These are phyloP conservation scores for Senna siamea DNA, from an alignment of 306 rosid genomes.

Conservation along the genomic window DNA sequence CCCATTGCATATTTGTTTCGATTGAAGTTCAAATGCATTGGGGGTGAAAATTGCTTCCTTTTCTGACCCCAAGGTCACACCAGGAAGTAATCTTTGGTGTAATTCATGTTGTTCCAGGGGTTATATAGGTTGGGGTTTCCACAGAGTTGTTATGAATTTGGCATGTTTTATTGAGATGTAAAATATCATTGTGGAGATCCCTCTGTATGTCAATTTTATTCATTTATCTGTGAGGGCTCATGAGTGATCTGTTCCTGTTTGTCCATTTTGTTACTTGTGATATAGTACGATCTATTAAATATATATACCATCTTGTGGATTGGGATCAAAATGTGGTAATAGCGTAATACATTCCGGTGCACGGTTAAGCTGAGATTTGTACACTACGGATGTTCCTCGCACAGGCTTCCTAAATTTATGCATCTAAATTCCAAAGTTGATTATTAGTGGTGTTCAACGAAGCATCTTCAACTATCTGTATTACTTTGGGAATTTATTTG, in stretches of 20 bases:
- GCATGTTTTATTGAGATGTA: slow-evolving; percentile 43
- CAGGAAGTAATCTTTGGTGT: slow-evolving; percentile 28
- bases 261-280: slow-evolving; percentile 37
- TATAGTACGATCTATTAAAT: slow-evolving; percentile 36
- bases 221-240: slow-evolving; percentile 44
- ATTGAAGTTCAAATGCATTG: slow-evolving; percentile 37
- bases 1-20: slow-evolving; percentile 29
- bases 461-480: not conserved
- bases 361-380: slow-evolving; percentile 25
- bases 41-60: slow-evolving; percentile 29
- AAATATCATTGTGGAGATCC: slow-evolving; percentile 41
- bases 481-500: too few species aligned
- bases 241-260: slow-evolving; percentile 29
- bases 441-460: too few species aligned
- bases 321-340: slow-evolving; percentile 53
- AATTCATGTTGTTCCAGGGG: slow-evolving; percentile 33
- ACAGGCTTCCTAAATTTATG: slow-evolving; percentile 38
- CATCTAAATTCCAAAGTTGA: not conserved
- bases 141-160: slow-evolving; percentile 23
- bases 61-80: slow-evolving; percentile 28
- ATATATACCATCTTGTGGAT: slow-evolving; percentile 42
- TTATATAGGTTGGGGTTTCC: slow-evolving; percentile 1
- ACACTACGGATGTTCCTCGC: slow-evolving; percentile 50
- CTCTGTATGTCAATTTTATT: slow-evolving; percentile 44
- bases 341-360: slow-evolving; percentile 40